Percentiles rank a stretch among this genome's conserved stretches.
phyloP scores from a whole-genome alignment of 176 grass and related monocot genomes.

The Zea luxurians region DNA sequence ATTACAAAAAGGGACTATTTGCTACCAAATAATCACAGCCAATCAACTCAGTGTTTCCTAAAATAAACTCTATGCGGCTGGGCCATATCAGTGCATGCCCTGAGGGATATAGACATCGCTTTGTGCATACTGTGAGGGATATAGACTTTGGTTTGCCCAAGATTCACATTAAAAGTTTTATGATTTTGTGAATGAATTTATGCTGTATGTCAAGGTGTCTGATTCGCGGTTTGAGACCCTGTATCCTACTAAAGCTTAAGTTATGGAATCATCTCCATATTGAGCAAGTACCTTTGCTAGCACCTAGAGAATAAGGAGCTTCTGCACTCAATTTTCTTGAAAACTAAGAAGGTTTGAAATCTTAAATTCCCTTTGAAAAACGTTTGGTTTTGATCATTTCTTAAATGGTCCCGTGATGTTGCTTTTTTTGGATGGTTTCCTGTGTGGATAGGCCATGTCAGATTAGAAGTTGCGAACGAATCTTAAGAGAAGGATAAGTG shows the following conservation, averaged over 20 bases:
- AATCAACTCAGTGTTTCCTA: too few relatives aligned
- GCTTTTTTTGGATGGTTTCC: neutral
- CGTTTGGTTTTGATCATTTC: neutral
- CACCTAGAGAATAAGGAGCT: neutral
- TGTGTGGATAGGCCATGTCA: neutral
- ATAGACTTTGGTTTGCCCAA: neutral
- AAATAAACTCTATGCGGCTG: too few relatives aligned
- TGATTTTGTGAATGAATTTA: neutral
- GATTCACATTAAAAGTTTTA: neutral
- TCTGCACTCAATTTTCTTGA: neutral
- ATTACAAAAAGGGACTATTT: too few relatives aligned
- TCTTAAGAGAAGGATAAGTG: neutral
- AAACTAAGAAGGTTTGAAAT: slow-evolving; percentile 11
- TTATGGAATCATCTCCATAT: slow-evolving; percentile 1
- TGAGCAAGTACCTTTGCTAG: neutral
- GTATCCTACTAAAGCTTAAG: slow-evolving; percentile 15
- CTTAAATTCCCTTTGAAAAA: neutral
- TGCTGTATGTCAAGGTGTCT: slow-evolving; percentile 4
- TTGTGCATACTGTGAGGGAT: neutral
- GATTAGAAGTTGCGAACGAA: neutral
- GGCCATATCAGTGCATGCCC: too few relatives aligned
- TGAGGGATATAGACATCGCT: neutral
- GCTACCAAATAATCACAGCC: too few relatives aligned
- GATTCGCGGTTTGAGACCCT: neutral
- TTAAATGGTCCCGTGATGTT: neutral